Evolutionary conservation across 495 filamentous ascomycete genomes (phyloP).

Genomic region (Trichoderma asperelloides): DNA sequence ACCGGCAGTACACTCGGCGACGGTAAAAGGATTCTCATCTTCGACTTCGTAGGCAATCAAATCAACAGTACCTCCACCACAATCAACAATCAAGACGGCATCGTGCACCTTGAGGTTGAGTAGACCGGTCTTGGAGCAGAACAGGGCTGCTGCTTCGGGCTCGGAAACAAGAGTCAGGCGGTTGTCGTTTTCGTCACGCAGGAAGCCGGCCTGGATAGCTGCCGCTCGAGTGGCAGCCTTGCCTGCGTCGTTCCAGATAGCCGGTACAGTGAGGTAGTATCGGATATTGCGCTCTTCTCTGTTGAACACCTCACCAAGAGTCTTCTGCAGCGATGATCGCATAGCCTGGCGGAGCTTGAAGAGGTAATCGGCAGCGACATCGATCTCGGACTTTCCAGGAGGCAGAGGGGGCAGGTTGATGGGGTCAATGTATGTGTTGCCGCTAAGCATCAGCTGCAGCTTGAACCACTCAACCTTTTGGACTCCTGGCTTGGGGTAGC

Average conservation of each 20-base stretch:
- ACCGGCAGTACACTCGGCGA: slow-evolving; percentile 65
- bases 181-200: slow-evolving; percentile 68
- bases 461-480: slow-evolving; percentile 79
- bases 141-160: slow-evolving; percentile 63
- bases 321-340: slow-evolving; percentile 64
- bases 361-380: slow-evolving; percentile 68
- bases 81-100: slow-evolving; percentile 66
- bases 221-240: slow-evolving; percentile 65
- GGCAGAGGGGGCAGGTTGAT: slow-evolving; percentile 70
- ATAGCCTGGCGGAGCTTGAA: slow-evolving; percentile 69
- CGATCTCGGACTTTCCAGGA: slow-evolving; percentile 68
- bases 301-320: slow-evolving; percentile 68
- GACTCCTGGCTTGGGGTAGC: slow-evolving; percentile 66
- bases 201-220: slow-evolving; percentile 65
- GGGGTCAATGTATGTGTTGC: slow-evolving; percentile 71
- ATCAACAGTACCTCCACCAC: slow-evolving; percentile 67
- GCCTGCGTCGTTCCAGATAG: slow-evolving; percentile 70
- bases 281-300: slow-evolving; percentile 66
- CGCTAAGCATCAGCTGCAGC: slow-evolving; percentile 67
- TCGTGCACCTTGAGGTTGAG: slow-evolving; percentile 67
- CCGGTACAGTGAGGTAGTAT: slow-evolving; percentile 65
- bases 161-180: slow-evolving; percentile 62
- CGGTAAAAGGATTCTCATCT: slow-evolving; percentile 65
- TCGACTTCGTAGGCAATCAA: slow-evolving; percentile 71
- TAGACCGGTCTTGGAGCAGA: slow-evolving; percentile 66